Evolutionary conservation across 1,284 basidiomycete species (phyloP).

Genomic region (Polyporus tsugae): DNA sequence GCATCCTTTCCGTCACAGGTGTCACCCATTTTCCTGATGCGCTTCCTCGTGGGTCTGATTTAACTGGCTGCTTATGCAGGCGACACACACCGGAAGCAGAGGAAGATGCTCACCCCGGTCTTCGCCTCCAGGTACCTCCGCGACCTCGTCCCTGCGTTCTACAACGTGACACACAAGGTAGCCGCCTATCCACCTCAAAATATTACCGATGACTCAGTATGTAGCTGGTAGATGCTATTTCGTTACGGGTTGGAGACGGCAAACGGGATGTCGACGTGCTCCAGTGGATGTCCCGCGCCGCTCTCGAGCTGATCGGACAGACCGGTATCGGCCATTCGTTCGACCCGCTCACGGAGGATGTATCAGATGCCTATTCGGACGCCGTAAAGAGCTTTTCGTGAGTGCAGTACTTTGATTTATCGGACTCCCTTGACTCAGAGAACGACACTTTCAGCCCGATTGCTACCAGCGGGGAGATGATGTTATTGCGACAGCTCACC

Average conservation of each 20-base stretch:
- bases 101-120: constrained; percentile 26
- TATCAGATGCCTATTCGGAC: constrained; percentile 38
- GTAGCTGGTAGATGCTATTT: constrained; percentile 36
- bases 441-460: constrained; percentile 3
- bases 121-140: constrained; percentile 26
- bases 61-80: not conserved
- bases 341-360: constrained; percentile 43
- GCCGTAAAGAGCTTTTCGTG: constrained; percentile 38
- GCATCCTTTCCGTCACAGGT: constrained; percentile 9
- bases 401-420: constrained; percentile 2
- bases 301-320: constrained; percentile 50
- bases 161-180: constrained; percentile 24
- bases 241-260: constrained; percentile 27
- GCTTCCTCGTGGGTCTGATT: not conserved
- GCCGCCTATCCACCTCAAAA: not conserved
- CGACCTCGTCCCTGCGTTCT: constrained; percentile 18
- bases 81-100: constrained; percentile 24
- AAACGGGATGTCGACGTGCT: constrained; percentile 44
- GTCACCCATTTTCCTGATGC: not conserved
- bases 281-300: constrained; percentile 45
- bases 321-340: constrained; percentile 51
- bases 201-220: too few species aligned
- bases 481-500: constrained; percentile 30
- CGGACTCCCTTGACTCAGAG: not conserved
- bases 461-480: constrained; percentile 21